Evolutionary conservation across 305 asterid species (phyloP).

Genomic region (Vinca major): DNA sequence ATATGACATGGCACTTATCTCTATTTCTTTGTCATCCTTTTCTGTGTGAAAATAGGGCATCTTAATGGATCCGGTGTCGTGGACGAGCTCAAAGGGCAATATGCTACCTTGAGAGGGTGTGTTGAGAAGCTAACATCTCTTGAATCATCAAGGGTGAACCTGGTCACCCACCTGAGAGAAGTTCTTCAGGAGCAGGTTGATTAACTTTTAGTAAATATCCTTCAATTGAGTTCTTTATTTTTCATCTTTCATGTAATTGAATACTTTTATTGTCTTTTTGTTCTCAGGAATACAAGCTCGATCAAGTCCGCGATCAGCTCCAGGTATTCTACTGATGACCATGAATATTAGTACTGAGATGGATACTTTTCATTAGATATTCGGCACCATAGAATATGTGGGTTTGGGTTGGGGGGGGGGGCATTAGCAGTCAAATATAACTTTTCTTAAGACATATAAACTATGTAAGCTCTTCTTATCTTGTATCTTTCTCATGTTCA

Average conservation of each 20-base stretch:
- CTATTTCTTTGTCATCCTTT: background rate
- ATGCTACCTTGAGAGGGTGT: conserved; percentile 55
- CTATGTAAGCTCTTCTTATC: too few species aligned
- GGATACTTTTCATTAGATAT: too few species aligned
- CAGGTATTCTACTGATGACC: conserved; percentile 45
- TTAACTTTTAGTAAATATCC: conserved; percentile 9
- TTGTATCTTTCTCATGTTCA: too few species aligned
- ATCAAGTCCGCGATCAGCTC: conserved; percentile 65
- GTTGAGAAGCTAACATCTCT: conserved; percentile 49
- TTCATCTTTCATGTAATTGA: conserved; percentile 17
- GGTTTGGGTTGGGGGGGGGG: too few species aligned
- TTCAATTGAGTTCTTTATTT: background rate
- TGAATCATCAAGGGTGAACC: conserved; percentile 65
- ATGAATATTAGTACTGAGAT: background rate
- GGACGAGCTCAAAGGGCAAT: conserved; percentile 72
- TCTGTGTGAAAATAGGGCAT: conserved; percentile 21
- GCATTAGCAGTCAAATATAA: too few species aligned
- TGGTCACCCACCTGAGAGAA: conserved; percentile 63
- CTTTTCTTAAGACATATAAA: too few species aligned
- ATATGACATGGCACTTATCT: background rate
- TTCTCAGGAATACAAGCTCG: conserved; percentile 68
- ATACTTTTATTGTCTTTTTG: conserved; percentile 13
- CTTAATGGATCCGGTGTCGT: conserved; percentile 28
- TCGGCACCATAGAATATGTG: too few species aligned
- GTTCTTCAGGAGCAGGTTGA: conserved; percentile 82